Base-by-base conservation (phyloP, 179 eudicot genomes). In the Spergularia azorica region DNA sequence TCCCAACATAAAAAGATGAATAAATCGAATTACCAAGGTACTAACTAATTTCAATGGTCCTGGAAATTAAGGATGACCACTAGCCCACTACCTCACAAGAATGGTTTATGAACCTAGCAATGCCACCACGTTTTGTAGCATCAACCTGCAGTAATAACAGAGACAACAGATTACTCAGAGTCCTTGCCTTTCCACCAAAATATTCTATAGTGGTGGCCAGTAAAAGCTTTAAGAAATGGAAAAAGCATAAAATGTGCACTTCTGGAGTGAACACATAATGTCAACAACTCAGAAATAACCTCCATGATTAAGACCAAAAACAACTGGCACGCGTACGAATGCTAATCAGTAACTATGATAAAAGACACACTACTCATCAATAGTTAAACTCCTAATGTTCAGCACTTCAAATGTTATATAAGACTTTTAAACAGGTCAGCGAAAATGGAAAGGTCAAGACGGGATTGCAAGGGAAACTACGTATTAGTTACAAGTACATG, bases 61-160 rank as follows among this genome's bases (percentile, higher is more conserved):
- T 43, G 18, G 54, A 9, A 52, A 3, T 52, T 5, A 51, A 18
- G 13, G 26, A 55, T 58, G 21, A 68, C 73, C 68, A 26, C 32
- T 26, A 26, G 32, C 17, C 43, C 4, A 63, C 58, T 87, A 96
- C 99, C 99, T 96, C 98, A 71, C 99, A 96, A 32, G 99, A 96
- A 86, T 96, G 99, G 87, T 96, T 96, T 81, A 96, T 85, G 76
- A 96, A 96, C 85, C 99, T 92, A 71, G 99, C 99, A 86, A 96
- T 85, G 39, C 99, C 99, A 76, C 99, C 99, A 71, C 99, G 95
- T 82, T 92, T 96, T 39, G 99, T 96, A 63, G 99, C 99, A 88
- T 96, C 98, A 84, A 96, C 99, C 99, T 96, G 83, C 81, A 85
- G 5, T 70, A 14, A 75, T 20, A 61, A 74, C 70, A 52, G 66